A percentile compares a stretch with the other conserved stretches of the same genome.
Evolutionary conservation across 2,329 filamentous ascomycete genomes (phyloP).

Genomic region (Arthrobotrys sinensis): DNA sequence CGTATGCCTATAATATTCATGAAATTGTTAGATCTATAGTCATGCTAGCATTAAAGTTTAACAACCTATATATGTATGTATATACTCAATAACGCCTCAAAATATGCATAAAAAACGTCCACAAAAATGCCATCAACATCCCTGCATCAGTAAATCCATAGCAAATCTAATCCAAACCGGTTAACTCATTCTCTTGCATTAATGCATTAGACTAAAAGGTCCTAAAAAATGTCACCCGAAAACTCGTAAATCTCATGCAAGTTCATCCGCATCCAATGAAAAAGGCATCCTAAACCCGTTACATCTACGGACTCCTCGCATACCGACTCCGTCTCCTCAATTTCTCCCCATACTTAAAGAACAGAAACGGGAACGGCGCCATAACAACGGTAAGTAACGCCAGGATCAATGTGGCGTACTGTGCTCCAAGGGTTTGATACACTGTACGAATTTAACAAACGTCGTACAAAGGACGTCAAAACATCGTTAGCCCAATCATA

Average conservation of each 20-base stretch:
- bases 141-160: background rate
- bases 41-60: too few relatives aligned
- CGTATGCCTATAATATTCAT: too few relatives aligned
- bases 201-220: background rate
- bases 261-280: too few relatives aligned
- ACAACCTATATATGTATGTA: background rate
- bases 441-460: conserved; percentile 66
- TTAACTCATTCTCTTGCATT: background rate
- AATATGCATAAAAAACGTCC: background rate
- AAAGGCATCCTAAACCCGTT: too few relatives aligned
- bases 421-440: conserved; percentile 79
- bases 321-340: conserved; percentile 74
- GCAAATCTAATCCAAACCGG: background rate
- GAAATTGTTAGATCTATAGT: too few relatives aligned
- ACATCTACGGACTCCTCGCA: conserved; percentile 66
- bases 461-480: conserved; percentile 50
- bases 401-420: conserved; percentile 78
- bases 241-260: background rate
- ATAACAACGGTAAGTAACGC: conserved; percentile 76
- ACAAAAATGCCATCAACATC: background rate
- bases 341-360: conserved; percentile 73
- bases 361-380: conserved; percentile 73
- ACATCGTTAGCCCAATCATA: conserved; percentile 26
- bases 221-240: background rate
- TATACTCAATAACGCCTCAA: background rate